phyloP scores from a whole-genome alignment of 352 stramenopile species.

The Hyaloperonospora brassicae region DNA sequence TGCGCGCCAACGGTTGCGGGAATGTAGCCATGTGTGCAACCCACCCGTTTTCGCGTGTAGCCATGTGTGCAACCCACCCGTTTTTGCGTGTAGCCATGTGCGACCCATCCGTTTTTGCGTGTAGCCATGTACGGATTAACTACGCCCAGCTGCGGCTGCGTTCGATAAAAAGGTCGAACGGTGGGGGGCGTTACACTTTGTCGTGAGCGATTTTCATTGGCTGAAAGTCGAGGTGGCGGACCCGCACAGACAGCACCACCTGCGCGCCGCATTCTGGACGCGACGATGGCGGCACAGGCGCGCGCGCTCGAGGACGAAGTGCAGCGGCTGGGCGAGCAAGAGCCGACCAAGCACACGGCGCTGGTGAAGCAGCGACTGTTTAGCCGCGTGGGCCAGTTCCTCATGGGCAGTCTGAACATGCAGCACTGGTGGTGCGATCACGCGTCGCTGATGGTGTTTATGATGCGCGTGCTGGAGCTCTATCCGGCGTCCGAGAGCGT shows the following conservation, averaged over 20 bases:
- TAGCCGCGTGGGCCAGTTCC: conserved; percentile 67
- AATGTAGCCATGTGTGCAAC: too few species aligned
- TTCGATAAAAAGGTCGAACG: too few species aligned
- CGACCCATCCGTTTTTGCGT: too few species aligned
- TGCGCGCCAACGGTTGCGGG: background rate
- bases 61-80: too few species aligned
- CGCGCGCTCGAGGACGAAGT: conserved; percentile 33
- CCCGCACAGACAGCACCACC: background rate
- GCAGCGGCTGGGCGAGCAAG: conserved; percentile 28
- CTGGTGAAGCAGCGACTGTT: conserved; percentile 66
- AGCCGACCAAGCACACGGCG: conserved; percentile 30
- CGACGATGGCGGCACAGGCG: conserved; percentile 26
- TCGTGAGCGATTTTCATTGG: conserved; percentile 12
- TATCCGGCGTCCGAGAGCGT: conserved; percentile 64
- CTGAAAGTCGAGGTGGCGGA: conserved; percentile 6
- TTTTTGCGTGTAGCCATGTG: too few species aligned
- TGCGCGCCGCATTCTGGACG: too few species aligned
- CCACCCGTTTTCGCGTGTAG: too few species aligned
- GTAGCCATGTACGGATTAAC: too few species aligned
- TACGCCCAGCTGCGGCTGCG: too few species aligned
- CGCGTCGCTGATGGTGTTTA: conserved; percentile 79
- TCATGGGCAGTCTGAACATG: conserved; percentile 50
- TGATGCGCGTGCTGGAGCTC: conserved; percentile 81
- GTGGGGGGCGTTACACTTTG: too few species aligned
- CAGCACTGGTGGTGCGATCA: conserved; percentile 78